phyloP scores from a whole-genome alignment of 441 rosid species.

The Theobroma grandiflorum region DNA sequence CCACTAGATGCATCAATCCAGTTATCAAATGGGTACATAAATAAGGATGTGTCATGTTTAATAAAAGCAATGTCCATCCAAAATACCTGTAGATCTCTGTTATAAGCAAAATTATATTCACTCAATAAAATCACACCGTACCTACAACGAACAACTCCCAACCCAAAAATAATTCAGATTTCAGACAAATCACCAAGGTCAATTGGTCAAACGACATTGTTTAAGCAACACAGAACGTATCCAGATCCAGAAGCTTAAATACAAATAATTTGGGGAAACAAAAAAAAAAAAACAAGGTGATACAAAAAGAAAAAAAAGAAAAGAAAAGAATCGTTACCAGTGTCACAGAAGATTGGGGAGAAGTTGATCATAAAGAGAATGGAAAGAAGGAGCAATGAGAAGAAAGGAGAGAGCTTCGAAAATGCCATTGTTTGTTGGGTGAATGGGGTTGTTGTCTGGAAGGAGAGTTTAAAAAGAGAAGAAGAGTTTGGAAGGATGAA shows the following conservation, averaged over 20 bases:
- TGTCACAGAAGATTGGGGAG: slow-evolving; percentile 41
- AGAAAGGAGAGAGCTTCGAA: slow-evolving; percentile 34
- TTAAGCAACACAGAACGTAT: neutral
- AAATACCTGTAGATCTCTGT: neutral
- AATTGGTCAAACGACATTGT: neutral
- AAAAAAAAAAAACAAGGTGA: neutral
- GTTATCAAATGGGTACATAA: neutral
- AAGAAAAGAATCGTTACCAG: slow-evolving; percentile 32
- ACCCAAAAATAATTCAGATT: neutral
- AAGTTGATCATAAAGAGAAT: slow-evolving; percentile 32
- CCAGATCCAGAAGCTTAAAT: slow-evolving; percentile 13
- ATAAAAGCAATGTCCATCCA: neutral
- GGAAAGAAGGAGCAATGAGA: slow-evolving; percentile 36
- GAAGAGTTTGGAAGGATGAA: neutral
- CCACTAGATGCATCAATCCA: neutral
- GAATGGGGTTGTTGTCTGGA: slow-evolving; percentile 16
- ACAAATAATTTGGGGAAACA: neutral
- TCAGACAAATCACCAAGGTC: neutral
- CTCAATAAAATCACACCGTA: neutral
- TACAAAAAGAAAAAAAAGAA: neutral
- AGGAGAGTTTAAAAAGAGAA: neutral
- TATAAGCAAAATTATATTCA: neutral
- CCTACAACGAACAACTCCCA: neutral
- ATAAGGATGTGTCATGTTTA: neutral
- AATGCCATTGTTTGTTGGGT: slow-evolving; percentile 40